Percentiles rank a stretch among this genome's conserved stretches.
These are phyloP conservation scores for Phyllosticta citriasiana DNA, from an alignment of 2,329 filamentous ascomycete genomes.

Conservation along the genomic window DNA sequence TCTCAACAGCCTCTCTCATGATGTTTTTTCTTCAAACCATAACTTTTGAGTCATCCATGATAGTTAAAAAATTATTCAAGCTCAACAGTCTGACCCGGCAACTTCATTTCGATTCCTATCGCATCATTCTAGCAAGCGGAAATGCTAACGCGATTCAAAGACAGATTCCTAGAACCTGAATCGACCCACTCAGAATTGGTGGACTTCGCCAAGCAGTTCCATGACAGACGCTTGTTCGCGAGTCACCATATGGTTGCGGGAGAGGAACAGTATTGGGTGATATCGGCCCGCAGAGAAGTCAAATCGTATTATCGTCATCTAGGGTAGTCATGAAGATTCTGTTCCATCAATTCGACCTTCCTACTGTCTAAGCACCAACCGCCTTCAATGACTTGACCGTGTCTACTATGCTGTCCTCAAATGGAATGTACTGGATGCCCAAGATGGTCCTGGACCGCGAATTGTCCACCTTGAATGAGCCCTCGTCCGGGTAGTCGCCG, in stretches of 20 bases:
- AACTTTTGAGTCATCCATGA: constrained; percentile 30
- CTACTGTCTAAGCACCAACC: constrained; percentile 32
- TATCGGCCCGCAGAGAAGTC: neutral
- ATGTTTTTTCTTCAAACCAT: constrained; percentile 26
- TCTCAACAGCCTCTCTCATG: constrained; percentile 10
- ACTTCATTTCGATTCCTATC: neutral
- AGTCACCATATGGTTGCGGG: too few relatives aligned
- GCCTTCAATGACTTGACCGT: constrained; percentile 53
- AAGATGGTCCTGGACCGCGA: constrained; percentile 44
- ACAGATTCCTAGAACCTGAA: neutral
- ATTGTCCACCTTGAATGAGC: constrained; percentile 49
- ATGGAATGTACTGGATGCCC: constrained; percentile 47
- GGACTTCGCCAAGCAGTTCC: too few relatives aligned
- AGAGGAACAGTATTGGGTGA: too few relatives aligned
- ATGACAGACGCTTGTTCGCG: too few relatives aligned
- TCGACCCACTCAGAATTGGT: too few relatives aligned
- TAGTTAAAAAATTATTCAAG: constrained; percentile 33
- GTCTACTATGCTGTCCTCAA: constrained; percentile 52
- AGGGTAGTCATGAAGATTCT: neutral
- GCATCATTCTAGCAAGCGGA: neutral
- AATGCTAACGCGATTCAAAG: neutral
- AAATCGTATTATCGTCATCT: neutral
- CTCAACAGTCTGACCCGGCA: constrained; percentile 43
- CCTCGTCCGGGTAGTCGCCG: constrained; percentile 37
- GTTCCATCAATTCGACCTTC: neutral